Percentiles rank a stretch among this genome's conserved stretches.
These are phyloP conservation scores for Colletotrichum sp. DNA, from an alignment of 2,329 filamentous ascomycete species.

Conservation along the genomic window DNA sequence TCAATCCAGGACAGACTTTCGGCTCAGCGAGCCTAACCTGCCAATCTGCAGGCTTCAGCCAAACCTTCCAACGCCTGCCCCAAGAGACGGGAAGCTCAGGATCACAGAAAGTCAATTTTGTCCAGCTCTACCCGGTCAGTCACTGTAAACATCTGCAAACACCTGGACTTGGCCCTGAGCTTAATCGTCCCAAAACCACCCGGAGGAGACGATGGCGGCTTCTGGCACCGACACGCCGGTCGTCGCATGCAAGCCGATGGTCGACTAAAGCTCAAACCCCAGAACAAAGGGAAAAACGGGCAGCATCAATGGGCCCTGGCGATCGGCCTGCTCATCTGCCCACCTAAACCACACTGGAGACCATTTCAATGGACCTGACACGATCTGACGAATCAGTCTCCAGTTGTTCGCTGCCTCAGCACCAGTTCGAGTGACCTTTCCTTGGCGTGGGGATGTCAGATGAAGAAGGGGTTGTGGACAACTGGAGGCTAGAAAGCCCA, in stretches of 20 bases:
- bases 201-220: not conserved
- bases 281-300: not conserved
- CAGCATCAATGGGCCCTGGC: not conserved
- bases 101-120: not conserved
- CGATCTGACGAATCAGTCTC: not conserved
- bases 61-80: not conserved
- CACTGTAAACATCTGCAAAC: not conserved
- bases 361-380: not conserved
- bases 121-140: conserved; percentile 8
- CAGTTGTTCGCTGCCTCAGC: not conserved
- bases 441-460: conserved; percentile 19
- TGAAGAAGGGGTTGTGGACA: conserved; percentile 4
- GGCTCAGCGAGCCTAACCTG: not conserved
- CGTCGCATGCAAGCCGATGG: not conserved
- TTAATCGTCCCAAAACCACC: not conserved
- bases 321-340: conserved; percentile 1
- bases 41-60: not conserved
- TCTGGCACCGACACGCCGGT: not conserved
- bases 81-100: not conserved
- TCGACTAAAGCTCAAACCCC: not conserved
- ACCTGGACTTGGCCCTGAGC: conserved; percentile 7
- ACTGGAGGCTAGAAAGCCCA: not conserved
- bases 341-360: not conserved
- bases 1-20: not conserved
- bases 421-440: not conserved